A percentile compares a stretch with the other conserved stretches of the same genome.
Evolutionary conservation across 1,284 basidiomycete genomes (phyloP).

Genomic region (Cryptococcus jaspeensis): DNA sequence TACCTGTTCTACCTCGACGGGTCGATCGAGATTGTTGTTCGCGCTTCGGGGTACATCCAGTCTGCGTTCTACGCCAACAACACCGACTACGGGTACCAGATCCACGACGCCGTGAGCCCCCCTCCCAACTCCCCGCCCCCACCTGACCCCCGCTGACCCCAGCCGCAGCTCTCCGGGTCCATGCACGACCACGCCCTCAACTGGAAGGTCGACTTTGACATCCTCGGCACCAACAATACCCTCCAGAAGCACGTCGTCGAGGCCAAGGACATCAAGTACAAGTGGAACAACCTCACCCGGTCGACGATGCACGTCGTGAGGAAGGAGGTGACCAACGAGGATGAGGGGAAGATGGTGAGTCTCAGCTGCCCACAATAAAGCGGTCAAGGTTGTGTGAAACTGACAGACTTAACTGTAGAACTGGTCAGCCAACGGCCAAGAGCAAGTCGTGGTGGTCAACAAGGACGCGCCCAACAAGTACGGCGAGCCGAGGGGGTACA

Average conservation of each 20-base stretch:
- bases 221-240: constrained; percentile 62
- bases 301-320: constrained; percentile 9
- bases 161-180: constrained; percentile 50
- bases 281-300: constrained; percentile 56
- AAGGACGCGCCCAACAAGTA: constrained; percentile 55
- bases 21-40: constrained; percentile 37
- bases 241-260: constrained; percentile 52
- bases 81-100: constrained; percentile 58
- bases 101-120: constrained; percentile 57
- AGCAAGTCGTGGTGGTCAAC: constrained; percentile 62
- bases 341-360: constrained; percentile 17
- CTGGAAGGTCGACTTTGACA: constrained; percentile 60
- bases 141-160: not conserved
- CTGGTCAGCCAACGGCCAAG: constrained; percentile 59
- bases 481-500: constrained; percentile 46
- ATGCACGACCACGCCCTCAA: constrained; percentile 69
- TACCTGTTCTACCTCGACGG: constrained; percentile 45
- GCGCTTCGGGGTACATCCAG: constrained; percentile 47
- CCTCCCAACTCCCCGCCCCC: not conserved
- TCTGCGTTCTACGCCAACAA: constrained; percentile 59
- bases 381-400: constrained; percentile 27
- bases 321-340: constrained; percentile 14
- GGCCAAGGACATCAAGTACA: constrained; percentile 58
- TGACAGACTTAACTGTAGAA: constrained; percentile 52
- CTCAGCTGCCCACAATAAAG: too few species aligned